Evolutionary conservation across 2,329 filamentous ascomycete species (phyloP).

Genomic region (Aspergillus unguis): DNA sequence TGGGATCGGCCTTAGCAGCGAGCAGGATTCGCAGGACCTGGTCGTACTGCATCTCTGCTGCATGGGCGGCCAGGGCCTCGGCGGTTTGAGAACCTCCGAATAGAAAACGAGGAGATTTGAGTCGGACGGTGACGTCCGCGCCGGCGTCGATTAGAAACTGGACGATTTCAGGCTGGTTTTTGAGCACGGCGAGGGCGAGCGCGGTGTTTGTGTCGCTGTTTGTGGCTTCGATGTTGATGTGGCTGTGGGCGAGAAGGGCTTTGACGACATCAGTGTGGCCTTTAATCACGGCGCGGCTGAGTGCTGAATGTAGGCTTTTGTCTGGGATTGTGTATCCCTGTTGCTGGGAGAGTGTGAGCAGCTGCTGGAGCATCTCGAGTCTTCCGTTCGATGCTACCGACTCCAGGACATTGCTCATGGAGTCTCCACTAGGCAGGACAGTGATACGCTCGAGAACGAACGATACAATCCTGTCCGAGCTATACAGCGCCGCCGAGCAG

Average conservation of each 20-base stretch:
- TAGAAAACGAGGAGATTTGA: neutral
- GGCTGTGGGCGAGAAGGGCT: neutral
- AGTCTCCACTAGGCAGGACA: neutral
- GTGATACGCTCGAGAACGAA: neutral
- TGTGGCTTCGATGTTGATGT: neutral
- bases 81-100: neutral
- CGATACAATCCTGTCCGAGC: neutral
- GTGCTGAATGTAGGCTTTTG: neutral
- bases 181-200: neutral
- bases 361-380: neutral
- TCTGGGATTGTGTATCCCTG: neutral
- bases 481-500: neutral
- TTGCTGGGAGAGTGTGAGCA: neutral
- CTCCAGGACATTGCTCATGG: neutral
- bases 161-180: neutral
- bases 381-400: neutral
- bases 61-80: neutral
- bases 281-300: neutral
- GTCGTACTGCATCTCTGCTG: neutral
- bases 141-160: neutral
- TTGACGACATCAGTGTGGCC: too few relatives aligned
- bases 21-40: neutral
- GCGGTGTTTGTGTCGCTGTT: neutral
- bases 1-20: neutral
- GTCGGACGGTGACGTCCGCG: neutral